These are phyloP conservation scores for Berberis vulgaris DNA, from an alignment of 164 flowering plant species.

Conservation along the genomic window DNA sequence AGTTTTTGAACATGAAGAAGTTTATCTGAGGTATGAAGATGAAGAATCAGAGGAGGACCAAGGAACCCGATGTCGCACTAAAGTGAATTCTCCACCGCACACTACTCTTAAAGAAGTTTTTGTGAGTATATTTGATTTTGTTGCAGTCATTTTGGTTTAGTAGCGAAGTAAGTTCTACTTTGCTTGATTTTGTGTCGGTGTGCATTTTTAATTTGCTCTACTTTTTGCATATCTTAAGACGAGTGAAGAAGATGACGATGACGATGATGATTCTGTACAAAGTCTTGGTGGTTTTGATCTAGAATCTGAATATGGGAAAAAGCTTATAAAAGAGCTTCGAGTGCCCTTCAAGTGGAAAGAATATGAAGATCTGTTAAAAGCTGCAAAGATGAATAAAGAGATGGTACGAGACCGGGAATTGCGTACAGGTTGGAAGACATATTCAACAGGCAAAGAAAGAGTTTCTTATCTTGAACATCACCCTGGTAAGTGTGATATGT, in stretches of 20 bases:
- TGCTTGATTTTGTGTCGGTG: background rate
- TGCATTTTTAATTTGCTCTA: background rate
- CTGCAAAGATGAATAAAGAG: constrained; percentile 10
- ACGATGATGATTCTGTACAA: constrained; percentile 3
- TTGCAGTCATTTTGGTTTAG: background rate
- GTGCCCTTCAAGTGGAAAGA: constrained; percentile 25
- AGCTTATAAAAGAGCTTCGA: constrained; percentile 21
- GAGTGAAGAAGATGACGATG: constrained; percentile 1
- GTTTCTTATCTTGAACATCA: constrained; percentile 35
- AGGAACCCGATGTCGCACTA: background rate
- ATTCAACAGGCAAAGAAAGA: constrained; percentile 3
- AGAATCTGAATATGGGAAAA: constrained; percentile 13
- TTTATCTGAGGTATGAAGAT: constrained; percentile 19
- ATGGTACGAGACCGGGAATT: constrained; percentile 8
- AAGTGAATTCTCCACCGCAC: background rate
- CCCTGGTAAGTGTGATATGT: constrained; percentile 21
- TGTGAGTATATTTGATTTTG: background rate
- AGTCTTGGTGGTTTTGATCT: background rate
- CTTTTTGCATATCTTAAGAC: background rate
- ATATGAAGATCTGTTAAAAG: constrained; percentile 11
- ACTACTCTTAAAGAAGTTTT: constrained; percentile 1
- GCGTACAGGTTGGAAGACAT: constrained; percentile 19
- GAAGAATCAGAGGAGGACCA: constrained; percentile 15
- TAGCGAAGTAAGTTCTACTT: background rate
- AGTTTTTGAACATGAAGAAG: constrained; percentile 11